A percentile compares a stretch with the other conserved stretches of the same genome.
phyloP scores from a whole-genome alignment of 768 basidiomycete species.

The Auriculariales sp. region DNA sequence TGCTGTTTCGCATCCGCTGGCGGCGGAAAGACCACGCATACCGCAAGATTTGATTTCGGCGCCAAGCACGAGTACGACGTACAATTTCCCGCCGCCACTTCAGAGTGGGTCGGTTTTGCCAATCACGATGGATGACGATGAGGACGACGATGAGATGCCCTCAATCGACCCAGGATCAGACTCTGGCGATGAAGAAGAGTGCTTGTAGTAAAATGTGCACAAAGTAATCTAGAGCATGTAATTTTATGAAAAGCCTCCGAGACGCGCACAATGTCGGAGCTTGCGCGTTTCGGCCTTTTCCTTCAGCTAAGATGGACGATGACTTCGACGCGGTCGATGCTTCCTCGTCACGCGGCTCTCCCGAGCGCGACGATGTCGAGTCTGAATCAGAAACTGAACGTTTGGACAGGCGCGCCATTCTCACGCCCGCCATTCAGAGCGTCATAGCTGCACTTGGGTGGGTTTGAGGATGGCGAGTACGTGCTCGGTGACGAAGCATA shows the following conservation, averaged over 20 bases:
- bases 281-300: background rate
- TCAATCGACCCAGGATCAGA: slow-evolving; percentile 67
- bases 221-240: background rate
- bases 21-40: background rate
- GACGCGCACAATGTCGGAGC: background rate
- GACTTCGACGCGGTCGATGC: background rate
- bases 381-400: background rate
- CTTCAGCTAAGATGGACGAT: background rate
- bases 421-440: slow-evolving; percentile 53
- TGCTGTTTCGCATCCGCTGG: background rate
- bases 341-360: background rate
- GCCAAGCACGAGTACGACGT: slow-evolving; percentile 1
- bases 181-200: slow-evolving; percentile 37
- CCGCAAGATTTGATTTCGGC: slow-evolving; percentile 9
- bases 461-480: slow-evolving; percentile 47
- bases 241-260: too few species aligned
- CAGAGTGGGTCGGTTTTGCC: background rate
- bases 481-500: slow-evolving; percentile 68
- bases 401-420: slow-evolving; percentile 17
- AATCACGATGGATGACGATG: slow-evolving; percentile 21
- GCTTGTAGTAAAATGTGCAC: background rate
- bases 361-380: too few species aligned
- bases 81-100: background rate
- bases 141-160: slow-evolving; percentile 66
- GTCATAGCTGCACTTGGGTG: slow-evolving; percentile 75